Base-by-base conservation (phyloP, 2,329 filamentous ascomycete species). In the Microcera coccophila region DNA sequence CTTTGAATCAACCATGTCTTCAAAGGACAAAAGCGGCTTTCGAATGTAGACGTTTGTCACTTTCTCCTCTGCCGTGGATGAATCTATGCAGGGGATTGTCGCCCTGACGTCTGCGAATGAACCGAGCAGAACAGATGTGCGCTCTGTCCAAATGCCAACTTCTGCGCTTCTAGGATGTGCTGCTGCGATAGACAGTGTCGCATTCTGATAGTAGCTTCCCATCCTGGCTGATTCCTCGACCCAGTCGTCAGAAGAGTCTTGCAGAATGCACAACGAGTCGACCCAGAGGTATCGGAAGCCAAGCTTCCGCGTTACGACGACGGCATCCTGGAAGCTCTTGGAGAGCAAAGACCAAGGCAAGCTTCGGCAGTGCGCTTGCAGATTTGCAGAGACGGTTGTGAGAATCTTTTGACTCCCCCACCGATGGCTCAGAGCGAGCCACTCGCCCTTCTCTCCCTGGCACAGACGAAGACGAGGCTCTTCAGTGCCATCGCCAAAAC, bases 191-290 rank as follows among this genome's bases (percentile, higher is more conserved):
- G 45, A 41, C 4, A 44, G 19, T 2, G 18, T 12, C 3, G 36
- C 29, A 7, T 41, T 44, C 14, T 32, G 24, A 22, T 44, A 44
- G 8, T 44, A 20, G 11, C 34, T 34, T 14, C 26, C 26, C 41
- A 44, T 47, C 14, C 39, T 35, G 4, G 20, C 21, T 2, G 38
- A 38, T 20, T 47, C 41, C 11, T 29, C 33, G 2, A 22, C 11
- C 44, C 44, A 47, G 20, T 43, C 41, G 2, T 36, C 17, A 3
- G 8, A 5, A 4, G 39, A 39, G 21, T 49, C 40, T 21, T 53
- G 49, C 7, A 53, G 41, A 29, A 53, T 49, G 36, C 50, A 53
- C 3, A 53, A 32, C 1, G 37, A 43, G 33, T 53, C 50, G 4
- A 48, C 48, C 46, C 42, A 52, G n/a, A 53, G 29, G 29, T 53